A percentile compares a stretch with the other conserved stretches of the same genome.
Evolutionary conservation across 2,329 filamentous ascomycete genomes (phyloP).

Genomic region (Penicillium palitans): DNA sequence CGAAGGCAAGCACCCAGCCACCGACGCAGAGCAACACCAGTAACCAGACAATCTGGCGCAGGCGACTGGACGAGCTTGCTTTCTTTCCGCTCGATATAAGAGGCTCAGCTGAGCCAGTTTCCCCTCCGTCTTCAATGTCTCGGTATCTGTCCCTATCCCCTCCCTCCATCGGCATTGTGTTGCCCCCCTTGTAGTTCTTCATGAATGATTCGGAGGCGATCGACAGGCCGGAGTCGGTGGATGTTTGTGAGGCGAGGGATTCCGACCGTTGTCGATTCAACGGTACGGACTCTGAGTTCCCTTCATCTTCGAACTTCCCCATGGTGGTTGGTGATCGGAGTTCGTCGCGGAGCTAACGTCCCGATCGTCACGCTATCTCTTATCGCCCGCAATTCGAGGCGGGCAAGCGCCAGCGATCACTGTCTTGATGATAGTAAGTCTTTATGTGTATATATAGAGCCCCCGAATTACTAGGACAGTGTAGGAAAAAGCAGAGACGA

Average conservation of each 20-base stretch:
- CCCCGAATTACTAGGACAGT: neutral
- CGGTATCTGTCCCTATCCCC: slow-evolving; percentile 31
- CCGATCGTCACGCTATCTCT: slow-evolving; percentile 16
- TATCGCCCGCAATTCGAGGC: slow-evolving; percentile 14
- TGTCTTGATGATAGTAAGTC: neutral
- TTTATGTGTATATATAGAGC: neutral
- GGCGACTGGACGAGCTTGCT: slow-evolving; percentile 29
- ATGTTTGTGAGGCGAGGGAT: slow-evolving; percentile 30
- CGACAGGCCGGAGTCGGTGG: slow-evolving; percentile 38
- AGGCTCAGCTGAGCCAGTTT: slow-evolving; percentile 27
- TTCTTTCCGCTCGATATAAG: slow-evolving; percentile 29
- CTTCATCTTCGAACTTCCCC: slow-evolving; percentile 28
- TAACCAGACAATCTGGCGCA: slow-evolving; percentile 42
- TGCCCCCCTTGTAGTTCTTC: slow-evolving; percentile 27
- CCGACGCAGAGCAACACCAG: slow-evolving; percentile 44
- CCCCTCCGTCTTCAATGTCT: slow-evolving; percentile 38
- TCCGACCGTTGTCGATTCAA: slow-evolving; percentile 28
- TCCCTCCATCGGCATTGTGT: slow-evolving; percentile 11
- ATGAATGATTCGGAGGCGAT: slow-evolving; percentile 33
- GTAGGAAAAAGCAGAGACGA: neutral
- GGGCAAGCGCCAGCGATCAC: neutral
- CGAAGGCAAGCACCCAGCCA: slow-evolving; percentile 49
- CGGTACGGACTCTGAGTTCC: slow-evolving; percentile 30
- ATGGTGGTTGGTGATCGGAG: slow-evolving; percentile 21
- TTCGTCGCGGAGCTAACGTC: slow-evolving; percentile 12